Evolutionary conservation across 495 filamentous ascomycete species (phyloP).

Genomic region (Aspergillus kassunensis): DNA sequence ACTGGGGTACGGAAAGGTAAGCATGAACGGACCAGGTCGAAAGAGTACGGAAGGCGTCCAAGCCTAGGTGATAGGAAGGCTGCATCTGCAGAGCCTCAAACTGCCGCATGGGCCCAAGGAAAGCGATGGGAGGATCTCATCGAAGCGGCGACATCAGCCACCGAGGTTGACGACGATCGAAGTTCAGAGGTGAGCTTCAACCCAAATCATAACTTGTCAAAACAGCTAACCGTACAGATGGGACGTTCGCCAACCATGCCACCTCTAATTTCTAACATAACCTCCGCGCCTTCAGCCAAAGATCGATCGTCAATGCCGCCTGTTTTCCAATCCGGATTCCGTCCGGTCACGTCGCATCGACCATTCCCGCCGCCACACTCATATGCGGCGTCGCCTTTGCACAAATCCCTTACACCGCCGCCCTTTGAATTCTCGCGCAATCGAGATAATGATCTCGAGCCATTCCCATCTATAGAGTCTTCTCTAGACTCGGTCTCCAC

Average conservation of each 20-base stretch:
- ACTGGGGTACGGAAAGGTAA: constrained; percentile 64
- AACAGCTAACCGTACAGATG: constrained; percentile 25
- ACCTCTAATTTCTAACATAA: constrained; percentile 39
- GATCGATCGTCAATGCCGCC: constrained; percentile 80
- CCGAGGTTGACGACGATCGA: constrained; percentile 79
- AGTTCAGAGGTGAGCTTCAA: constrained; percentile 55
- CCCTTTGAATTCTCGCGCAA: constrained; percentile 58
- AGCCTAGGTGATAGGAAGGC: constrained; percentile 77
- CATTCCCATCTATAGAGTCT: constrained; percentile 82
- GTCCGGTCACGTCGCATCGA: constrained; percentile 42
- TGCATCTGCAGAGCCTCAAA: constrained; percentile 74
- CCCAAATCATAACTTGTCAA: too few relatives aligned
- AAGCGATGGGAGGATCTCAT: constrained; percentile 94
- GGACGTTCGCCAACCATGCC: constrained; percentile 63
- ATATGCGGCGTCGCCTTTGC: constrained; percentile 81
- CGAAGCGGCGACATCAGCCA: constrained; percentile 84
- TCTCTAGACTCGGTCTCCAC: constrained; percentile 54
- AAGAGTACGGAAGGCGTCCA: constrained; percentile 59
- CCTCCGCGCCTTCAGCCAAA: constrained; percentile 40
- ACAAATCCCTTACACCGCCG: constrained; percentile 78
- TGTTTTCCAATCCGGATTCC: constrained; percentile 39
- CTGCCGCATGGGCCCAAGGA: constrained; percentile 65
- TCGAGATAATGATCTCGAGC: constrained; percentile 58
- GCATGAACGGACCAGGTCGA: constrained; percentile 74
- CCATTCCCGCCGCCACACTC: constrained; percentile 61